Conservation (phyloP, 768 basidiomycete genomes). For the Amanita muscaria region DNA sequence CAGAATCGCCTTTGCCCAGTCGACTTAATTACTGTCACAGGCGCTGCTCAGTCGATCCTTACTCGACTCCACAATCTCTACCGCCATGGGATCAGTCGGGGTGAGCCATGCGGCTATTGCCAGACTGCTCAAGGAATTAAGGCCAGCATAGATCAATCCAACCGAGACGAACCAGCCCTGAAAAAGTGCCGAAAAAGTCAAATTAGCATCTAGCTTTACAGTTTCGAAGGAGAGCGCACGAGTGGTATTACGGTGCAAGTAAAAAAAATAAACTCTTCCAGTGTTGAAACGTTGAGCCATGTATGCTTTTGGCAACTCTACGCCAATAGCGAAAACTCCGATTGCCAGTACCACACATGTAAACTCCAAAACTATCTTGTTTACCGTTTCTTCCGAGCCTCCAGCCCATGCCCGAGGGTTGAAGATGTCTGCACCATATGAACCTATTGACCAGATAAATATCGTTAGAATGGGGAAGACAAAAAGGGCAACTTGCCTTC, state of each 20-base stretch:
- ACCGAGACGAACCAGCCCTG: conserved; percentile 95
- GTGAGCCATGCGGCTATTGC: conserved; percentile 90
- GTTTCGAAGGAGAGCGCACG: no score
- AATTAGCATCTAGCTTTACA: not conserved
- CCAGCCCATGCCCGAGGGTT: conserved; percentile 72
- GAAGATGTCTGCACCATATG: conserved; percentile 75
- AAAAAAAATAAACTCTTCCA: conserved; percentile 87
- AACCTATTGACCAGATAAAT: no score
- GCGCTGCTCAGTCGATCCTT: no score
- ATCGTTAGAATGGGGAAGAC: conserved; percentile 11
- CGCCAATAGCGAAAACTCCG: no score
- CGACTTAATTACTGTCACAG: no score
- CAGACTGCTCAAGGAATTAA: conserved; percentile 83
- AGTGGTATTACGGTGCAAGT: conserved; percentile 47
- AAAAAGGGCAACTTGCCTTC: no score
- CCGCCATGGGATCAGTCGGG: conserved; percentile 94
- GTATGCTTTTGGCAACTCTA: conserved; percentile 93
- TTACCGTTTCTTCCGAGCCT: conserved; percentile 36
- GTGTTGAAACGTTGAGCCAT: conserved; percentile 85
- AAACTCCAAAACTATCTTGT: conserved; percentile 83
- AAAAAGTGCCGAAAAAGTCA: conserved; percentile 4
- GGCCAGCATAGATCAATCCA: conserved; percentile 78
- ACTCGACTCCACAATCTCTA: no score
- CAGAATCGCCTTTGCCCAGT: no score
- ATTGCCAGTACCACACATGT: conserved; percentile 92